These are phyloP conservation scores for Dryas octopetala DNA, from an alignment of 306 rosid species.

Conservation along the genomic window DNA sequence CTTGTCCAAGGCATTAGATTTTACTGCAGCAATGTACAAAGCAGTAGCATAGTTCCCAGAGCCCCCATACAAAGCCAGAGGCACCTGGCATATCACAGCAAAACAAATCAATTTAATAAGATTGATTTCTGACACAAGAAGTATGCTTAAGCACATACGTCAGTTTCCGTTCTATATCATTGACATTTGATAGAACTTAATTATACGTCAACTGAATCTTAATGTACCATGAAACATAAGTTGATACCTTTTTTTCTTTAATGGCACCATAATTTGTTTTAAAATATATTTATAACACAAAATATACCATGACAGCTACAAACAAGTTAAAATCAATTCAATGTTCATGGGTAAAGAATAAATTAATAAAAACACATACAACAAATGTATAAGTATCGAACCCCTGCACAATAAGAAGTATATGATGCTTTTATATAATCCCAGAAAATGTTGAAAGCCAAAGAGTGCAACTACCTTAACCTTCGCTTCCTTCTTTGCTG, in stretches of 20 bases:
- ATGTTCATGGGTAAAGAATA: no score
- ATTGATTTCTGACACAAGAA: not conserved
- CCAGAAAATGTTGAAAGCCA: slow-evolving; percentile 3
- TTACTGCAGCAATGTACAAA: slow-evolving; percentile 74
- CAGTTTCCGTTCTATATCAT: not conserved
- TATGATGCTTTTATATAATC: not conserved
- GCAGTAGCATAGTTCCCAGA: slow-evolving; percentile 96
- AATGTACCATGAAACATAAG: not conserved
- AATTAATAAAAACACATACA: not conserved
- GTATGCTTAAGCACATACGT: not conserved
- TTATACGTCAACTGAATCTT: not conserved
- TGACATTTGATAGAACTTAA: not conserved
- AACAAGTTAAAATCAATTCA: not conserved
- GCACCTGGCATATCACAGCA: slow-evolving; percentile 55
- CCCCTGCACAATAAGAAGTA: not conserved
- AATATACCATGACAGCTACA: not conserved
- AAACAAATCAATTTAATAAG: not conserved
- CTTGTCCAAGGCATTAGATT: slow-evolving; percentile 61
- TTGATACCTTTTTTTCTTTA: not conserved
- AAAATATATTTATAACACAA: no score
- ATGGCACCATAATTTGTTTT: not conserved
- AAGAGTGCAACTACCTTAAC: slow-evolving; percentile 55
- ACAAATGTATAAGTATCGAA: no score
- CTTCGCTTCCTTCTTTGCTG: slow-evolving; percentile 53
- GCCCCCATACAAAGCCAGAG: slow-evolving; percentile 84